Conservation (phyloP, 768 basidiomycete genomes). For the Lentinus brumalis region DNA sequence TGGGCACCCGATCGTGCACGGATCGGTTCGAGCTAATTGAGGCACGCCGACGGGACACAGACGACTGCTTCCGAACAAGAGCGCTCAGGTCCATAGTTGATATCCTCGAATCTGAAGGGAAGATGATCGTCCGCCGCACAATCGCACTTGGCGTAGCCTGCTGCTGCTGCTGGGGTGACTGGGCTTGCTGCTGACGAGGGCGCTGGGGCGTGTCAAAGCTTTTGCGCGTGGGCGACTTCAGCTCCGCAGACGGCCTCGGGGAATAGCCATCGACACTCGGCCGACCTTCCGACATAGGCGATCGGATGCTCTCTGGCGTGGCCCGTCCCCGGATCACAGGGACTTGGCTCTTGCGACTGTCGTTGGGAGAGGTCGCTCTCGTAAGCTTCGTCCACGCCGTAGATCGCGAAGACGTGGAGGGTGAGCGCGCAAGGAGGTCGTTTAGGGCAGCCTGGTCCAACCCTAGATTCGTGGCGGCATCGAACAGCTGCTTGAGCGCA, state of each 20-base stretch:
- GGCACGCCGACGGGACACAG: constrained; percentile 54
- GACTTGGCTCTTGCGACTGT: constrained; percentile 29
- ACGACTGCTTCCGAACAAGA: constrained; percentile 52
- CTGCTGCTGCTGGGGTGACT: constrained; percentile 8
- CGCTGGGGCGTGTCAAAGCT: constrained; percentile 10
- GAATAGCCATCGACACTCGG: constrained; percentile 34
- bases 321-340: constrained; percentile 18
- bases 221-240: constrained; percentile 16
- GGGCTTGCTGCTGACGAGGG: constrained; percentile 2
- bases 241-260: constrained; percentile 31
- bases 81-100: constrained; percentile 59
- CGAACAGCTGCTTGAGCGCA: constrained; percentile 72
- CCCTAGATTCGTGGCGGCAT: constrained; percentile 74
- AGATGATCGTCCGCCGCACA: constrained; percentile 78
- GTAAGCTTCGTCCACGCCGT: constrained; percentile 48
- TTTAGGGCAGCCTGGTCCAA: constrained; percentile 72
- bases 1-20: constrained; percentile 79
- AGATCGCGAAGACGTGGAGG: constrained; percentile 60
- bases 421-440: constrained; percentile 71
- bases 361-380: constrained; percentile 44
- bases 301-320: constrained; percentile 18
- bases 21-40: constrained; percentile 75
- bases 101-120: constrained; percentile 65
- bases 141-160: constrained; percentile 43
- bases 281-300: constrained; percentile 27